Base-by-base conservation (phyloP, 148 eudicot species). In the Amaranthus hypochondriacus region DNA sequence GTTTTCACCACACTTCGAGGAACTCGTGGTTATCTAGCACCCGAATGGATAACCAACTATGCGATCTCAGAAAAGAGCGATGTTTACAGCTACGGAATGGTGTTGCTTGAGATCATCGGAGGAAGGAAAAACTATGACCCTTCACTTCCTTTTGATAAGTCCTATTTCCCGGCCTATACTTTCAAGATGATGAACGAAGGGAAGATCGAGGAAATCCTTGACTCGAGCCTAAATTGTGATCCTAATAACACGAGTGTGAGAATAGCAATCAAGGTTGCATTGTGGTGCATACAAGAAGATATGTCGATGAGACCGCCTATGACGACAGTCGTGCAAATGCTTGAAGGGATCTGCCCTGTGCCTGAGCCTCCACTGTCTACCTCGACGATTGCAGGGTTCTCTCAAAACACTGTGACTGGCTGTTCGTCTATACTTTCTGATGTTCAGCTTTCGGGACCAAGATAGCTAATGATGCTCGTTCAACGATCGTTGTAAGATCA, bases 11-110 rank as follows among this genome's bases (percentile, higher is more conserved):
- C 99, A 0, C 82, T 95, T 18, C 82, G 99, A 71, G 99, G 99
- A 28, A 95, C 99, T 0, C 70, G 99, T 15, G 99, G 97, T 2
- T 95, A 95, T 77, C 86, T 95, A 6, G 99, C 99, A 0, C 99
- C 99, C 0, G 99, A 95, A 48, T 95, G 99, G 99, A 90, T 95
- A 77, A 89, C 97, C 51, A 95, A 85, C 86, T 86, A 90, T 9
- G 97, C 99, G 5, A 95, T 95, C 67, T 95, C 99, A 2, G 97
- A 95, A 61, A 95, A 95, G 81, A 95, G 99, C 13, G 99, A 95
- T 71, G 99, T 95, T 9, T 95, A 85, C 57, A 95, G 99, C 79
- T 95, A 87, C 5, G 99, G 99, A 48, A 90, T 92, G 97, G 99
- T 95, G 56, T 62, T 95, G 76, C 93, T 95, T 48, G 99, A 95